Conservation (phyloP, 108 stramenopile genomes). For the Cylindrotheca closterium region DNA sequence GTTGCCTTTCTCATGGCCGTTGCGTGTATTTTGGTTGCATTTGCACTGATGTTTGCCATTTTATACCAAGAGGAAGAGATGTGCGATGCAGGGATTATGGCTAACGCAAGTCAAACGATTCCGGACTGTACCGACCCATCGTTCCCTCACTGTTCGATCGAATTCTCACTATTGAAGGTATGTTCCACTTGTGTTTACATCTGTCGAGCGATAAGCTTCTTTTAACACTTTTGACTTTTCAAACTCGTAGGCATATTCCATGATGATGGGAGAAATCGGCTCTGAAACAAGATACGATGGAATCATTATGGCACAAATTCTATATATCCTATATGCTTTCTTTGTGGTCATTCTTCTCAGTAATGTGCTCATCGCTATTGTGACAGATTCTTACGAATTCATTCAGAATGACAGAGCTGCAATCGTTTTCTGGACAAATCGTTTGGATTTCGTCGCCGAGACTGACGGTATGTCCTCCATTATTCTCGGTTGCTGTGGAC, state of each 20-base stretch:
- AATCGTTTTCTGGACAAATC: conserved; percentile 86
- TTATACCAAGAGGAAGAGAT: conserved; percentile 57
- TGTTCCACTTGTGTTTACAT: no score
- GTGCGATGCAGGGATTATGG: conserved; percentile 21
- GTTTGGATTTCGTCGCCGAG: conserved; percentile 81
- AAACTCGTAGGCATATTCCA: conserved; percentile 61
- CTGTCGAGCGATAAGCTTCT: no score
- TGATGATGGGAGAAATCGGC: conserved; percentile 84
- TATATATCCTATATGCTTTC: conserved; percentile 68
- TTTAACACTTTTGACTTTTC: no score
- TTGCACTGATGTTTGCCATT: conserved; percentile 86
- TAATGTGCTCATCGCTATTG: conserved; percentile 84
- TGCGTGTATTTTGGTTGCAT: conserved; percentile 72
- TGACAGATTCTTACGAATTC: conserved; percentile 80
- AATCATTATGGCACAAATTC: conserved; percentile 46
- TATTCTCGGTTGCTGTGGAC: conserved; percentile 23
- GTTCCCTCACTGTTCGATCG: conserved; percentile 66
- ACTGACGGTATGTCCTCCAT: conserved; percentile 65
- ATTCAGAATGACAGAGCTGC: conserved; percentile 85
- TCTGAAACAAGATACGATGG: conserved; percentile 58
- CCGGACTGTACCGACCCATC: conserved; percentile 19
- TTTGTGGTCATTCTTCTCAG: conserved; percentile 73
- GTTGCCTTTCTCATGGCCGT: conserved; percentile 80
- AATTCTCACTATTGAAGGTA: conserved; percentile 59
- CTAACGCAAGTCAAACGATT: background rate